Conservation (phyloP, 1,284 basidiomycete genomes). For the Vanrija sp. region DNA sequence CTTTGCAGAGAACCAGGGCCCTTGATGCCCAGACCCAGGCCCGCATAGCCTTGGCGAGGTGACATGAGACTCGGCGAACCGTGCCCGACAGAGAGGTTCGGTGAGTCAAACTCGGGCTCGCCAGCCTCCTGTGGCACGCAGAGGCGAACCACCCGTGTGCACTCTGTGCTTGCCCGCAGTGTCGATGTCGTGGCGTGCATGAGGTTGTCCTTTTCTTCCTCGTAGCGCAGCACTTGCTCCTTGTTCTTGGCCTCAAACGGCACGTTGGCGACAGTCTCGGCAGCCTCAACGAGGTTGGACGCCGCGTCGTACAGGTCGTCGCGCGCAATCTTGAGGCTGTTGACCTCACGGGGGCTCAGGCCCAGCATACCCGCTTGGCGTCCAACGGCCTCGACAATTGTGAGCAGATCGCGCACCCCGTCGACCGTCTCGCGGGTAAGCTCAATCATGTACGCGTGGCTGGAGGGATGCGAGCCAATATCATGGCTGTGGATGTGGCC, state of each 20-base stretch:
- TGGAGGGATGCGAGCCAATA: constrained; percentile 79
- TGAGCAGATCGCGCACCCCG: constrained; percentile 81
- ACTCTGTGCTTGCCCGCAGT: constrained; percentile 81
- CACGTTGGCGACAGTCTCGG: constrained; percentile 60
- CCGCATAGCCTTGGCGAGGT: constrained; percentile 4
- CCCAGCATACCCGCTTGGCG: constrained; percentile 56
- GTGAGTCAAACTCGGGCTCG: constrained; percentile 10
- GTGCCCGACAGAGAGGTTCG: neutral
- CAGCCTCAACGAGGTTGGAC: constrained; percentile 79
- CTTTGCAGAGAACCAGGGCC: constrained; percentile 50
- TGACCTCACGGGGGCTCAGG: constrained; percentile 55
- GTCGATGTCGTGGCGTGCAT: constrained; percentile 80
- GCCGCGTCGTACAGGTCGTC: constrained; percentile 81
- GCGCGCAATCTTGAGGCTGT: constrained; percentile 65
- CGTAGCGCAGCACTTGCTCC: constrained; percentile 74
- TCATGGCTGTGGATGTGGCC: constrained; percentile 93
- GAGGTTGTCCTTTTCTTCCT: constrained; percentile 68
- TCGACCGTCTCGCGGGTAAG: constrained; percentile 90
- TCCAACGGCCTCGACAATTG: constrained; percentile 86
- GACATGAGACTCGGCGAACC: neutral
- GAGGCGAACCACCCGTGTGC: constrained; percentile 73
- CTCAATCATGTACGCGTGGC: constrained; percentile 88
- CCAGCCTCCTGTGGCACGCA: constrained; percentile 54
- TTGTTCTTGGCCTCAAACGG: constrained; percentile 71
- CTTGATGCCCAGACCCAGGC: constrained; percentile 12